phyloP scores from a whole-genome alignment of 495 filamentous ascomycete genomes.

The Podospora australis region DNA sequence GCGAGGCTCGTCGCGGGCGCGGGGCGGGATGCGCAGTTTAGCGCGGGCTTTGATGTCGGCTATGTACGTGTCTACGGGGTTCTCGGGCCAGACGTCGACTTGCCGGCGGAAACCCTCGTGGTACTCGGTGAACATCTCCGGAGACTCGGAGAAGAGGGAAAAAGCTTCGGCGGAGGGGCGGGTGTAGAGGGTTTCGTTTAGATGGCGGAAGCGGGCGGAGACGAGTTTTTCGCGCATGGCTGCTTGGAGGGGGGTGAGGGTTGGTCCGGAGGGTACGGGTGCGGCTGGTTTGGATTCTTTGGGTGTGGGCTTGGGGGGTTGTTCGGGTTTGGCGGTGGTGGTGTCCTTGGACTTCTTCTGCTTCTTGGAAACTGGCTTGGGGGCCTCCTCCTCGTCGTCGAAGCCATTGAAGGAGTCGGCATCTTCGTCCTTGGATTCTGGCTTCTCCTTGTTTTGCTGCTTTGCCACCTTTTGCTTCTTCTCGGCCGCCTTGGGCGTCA shows the following conservation, averaged over 20 bases:
- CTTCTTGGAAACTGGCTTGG: slow-evolving; percentile 5
- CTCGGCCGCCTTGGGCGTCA: slow-evolving; percentile 2
- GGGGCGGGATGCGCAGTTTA: slow-evolving; percentile 25
- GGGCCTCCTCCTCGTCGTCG: slow-evolving; percentile 4
- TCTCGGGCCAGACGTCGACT: slow-evolving; percentile 91
- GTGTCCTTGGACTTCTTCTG: slow-evolving; percentile 8
- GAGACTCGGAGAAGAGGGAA: slow-evolving; percentile 67
- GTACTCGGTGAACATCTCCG: slow-evolving; percentile 89
- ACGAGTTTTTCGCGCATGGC: slow-evolving; percentile 90
- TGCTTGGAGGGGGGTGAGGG: slow-evolving; percentile 84
- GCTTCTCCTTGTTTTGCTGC: slow-evolving; percentile 26
- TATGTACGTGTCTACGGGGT: slow-evolving; percentile 84
- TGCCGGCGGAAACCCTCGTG: slow-evolving; percentile 92
- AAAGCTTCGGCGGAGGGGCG: slow-evolving; percentile 75
- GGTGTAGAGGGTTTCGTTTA: slow-evolving; percentile 95
- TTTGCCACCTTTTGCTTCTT: slow-evolving; percentile 31
- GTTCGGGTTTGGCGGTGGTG: neutral
- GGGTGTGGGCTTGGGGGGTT: slow-evolving; percentile 8
- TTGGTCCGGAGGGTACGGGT: slow-evolving; percentile 30
- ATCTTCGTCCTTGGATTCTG: neutral
- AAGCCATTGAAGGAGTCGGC: neutral
- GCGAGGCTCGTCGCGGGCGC: slow-evolving; percentile 1
- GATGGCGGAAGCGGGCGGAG: slow-evolving; percentile 90
- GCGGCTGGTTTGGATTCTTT: slow-evolving; percentile 16
- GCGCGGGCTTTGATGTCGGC: slow-evolving; percentile 52